A percentile compares a stretch with the other conserved stretches of the same genome.
Conservation (phyloP, 768 basidiomycete species). For the Suillus americanus region DNA sequence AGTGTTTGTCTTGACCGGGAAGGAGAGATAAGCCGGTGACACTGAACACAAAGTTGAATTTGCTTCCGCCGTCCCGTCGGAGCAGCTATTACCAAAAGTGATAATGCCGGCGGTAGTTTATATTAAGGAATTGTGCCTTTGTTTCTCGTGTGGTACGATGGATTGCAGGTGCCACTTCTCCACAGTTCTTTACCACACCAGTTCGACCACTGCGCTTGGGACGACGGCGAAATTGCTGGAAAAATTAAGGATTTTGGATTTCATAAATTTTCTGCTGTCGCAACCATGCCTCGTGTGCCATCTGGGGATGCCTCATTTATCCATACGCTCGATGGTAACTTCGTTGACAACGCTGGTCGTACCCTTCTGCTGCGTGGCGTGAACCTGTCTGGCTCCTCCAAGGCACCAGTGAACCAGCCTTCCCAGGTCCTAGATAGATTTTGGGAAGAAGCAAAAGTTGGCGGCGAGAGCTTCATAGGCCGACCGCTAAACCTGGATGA, state of each 20-base stretch:
- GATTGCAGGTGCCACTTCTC: neutral
- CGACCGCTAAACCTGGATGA: constrained; percentile 84
- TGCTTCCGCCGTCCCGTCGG: neutral
- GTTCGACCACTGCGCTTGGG: neutral
- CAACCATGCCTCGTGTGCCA: constrained; percentile 53
- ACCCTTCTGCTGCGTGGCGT: constrained; percentile 89
- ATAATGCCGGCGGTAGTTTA: neutral
- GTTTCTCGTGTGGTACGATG: neutral
- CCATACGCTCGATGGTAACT: constrained; percentile 66
- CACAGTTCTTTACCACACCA: neutral
- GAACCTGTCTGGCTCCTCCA: constrained; percentile 88
- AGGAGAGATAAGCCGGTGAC: neutral
- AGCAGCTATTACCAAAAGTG: neutral
- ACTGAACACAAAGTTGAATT: too few relatives aligned
- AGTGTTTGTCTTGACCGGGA: neutral
- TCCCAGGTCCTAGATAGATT: constrained; percentile 71
- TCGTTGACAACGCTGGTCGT: constrained; percentile 74
- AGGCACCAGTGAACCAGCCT: constrained; percentile 73
- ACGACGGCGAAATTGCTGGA: neutral
- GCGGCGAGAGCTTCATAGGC: constrained; percentile 70
- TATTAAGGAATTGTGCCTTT: neutral
- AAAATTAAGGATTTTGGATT: neutral
- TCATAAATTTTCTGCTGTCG: constrained; percentile 38
- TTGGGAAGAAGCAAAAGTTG: constrained; percentile 76
- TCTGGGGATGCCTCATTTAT: constrained; percentile 61